Conservation (phyloP, 2,329 filamentous ascomycete genomes). For the Ceratocystis variospora region DNA sequence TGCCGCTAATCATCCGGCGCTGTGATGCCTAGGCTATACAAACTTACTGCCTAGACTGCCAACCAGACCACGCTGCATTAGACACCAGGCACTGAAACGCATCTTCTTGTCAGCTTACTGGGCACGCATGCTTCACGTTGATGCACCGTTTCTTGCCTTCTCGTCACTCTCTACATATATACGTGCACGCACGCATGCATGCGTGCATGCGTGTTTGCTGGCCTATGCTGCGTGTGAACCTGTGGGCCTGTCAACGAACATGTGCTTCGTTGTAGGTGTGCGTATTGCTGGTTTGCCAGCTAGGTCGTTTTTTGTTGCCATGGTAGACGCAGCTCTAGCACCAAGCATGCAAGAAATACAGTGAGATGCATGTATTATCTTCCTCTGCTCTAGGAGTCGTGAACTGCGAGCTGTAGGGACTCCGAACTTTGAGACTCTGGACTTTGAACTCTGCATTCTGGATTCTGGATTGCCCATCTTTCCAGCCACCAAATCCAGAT, state of each 20-base stretch:
- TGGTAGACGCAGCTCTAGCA: background rate
- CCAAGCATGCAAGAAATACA: background rate
- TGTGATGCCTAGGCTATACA: too few relatives aligned
- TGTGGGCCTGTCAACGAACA: background rate
- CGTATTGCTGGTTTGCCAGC: background rate
- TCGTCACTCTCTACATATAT: background rate
- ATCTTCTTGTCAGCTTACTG: background rate
- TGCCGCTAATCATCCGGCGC: too few relatives aligned
- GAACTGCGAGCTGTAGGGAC: background rate
- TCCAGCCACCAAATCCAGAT: background rate
- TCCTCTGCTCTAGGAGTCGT: background rate
- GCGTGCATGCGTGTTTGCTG: conserved; percentile 1
- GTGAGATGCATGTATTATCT: background rate
- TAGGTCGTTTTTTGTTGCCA: background rate
- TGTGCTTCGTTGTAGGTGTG: background rate
- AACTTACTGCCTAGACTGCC: too few relatives aligned
- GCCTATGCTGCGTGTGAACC: background rate
- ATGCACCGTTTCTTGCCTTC: background rate
- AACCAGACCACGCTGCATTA: background rate
- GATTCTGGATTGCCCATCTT: background rate
- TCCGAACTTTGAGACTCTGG: background rate
- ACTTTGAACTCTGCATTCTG: background rate
- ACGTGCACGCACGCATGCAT: background rate
- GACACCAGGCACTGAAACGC: background rate
- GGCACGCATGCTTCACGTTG: conserved; percentile 1